Evolutionary conservation across 768 basidiomycete genomes (phyloP).

Genomic region (Rubroboletus pulcherrimus): DNA sequence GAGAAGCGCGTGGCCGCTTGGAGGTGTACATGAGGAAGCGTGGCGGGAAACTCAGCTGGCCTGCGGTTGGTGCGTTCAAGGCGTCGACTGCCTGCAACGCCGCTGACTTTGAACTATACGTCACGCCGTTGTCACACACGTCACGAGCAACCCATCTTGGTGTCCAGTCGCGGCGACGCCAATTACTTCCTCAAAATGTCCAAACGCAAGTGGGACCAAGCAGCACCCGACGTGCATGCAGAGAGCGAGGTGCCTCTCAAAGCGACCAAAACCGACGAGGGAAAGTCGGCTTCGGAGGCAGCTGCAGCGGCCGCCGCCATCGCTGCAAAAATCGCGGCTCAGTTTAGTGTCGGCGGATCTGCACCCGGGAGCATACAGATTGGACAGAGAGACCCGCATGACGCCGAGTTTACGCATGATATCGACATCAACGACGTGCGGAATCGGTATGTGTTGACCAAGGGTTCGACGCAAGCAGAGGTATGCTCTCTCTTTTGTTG

Average conservation of each 20-base stretch:
- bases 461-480: conserved; percentile 88
- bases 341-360: conserved; percentile 52
- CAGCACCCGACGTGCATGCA: conserved; percentile 40
- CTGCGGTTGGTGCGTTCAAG: not conserved
- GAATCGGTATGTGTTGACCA: conserved; percentile 93
- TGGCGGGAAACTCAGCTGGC: not conserved
- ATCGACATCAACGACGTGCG: conserved; percentile 97
- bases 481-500: conserved; percentile 41
- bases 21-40: conserved; percentile 20
- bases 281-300: conserved; percentile 52
- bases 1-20: conserved; percentile 32
- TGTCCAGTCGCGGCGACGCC: not conserved
- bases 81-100: not conserved
- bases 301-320: conserved; percentile 80
- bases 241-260: conserved; percentile 44
- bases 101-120: conserved; percentile 22
- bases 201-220: conserved; percentile 84
- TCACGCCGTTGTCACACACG: conserved; percentile 15
- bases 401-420: conserved; percentile 81
- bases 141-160: not conserved
- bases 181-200: conserved; percentile 40
- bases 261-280: conserved; percentile 44
- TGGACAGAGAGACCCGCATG: conserved; percentile 60
- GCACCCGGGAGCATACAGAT: conserved; percentile 39
- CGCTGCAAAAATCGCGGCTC: conserved; percentile 92